A percentile compares a stretch with the other conserved stretches of the same genome.
These are phyloP conservation scores for Saccharomyces hybrid DNA, from an alignment of 1,139 yeast genomes.

Conservation along the genomic window DNA sequence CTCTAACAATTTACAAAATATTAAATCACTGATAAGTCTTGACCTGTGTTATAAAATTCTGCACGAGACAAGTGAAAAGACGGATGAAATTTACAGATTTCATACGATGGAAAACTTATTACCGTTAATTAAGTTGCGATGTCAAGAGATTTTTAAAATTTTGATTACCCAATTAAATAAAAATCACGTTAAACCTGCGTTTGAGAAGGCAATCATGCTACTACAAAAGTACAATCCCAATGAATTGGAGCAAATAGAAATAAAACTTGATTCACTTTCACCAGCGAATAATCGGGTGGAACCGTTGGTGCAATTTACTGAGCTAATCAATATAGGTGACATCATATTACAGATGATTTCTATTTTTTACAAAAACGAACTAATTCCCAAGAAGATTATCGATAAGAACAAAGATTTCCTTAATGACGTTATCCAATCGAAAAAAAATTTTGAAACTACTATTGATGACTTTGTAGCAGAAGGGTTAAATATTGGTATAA, in stretches of 20 bases:
- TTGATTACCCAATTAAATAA: conserved; percentile 59
- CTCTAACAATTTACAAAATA: conserved; percentile 37
- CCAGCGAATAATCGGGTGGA: conserved; percentile 39
- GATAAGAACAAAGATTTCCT: conserved; percentile 68
- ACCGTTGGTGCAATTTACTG: conserved; percentile 81
- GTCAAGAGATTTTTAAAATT: conserved; percentile 50
- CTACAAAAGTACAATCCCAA: conserved; percentile 66
- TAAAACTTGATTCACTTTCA: conserved; percentile 16
- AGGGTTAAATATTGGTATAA: conserved; percentile 85
- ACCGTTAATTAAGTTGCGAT: conserved; percentile 37
- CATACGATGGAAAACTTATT: conserved; percentile 19
- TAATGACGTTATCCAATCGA: conserved; percentile 71
- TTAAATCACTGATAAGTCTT: conserved; percentile 39
- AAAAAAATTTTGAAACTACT: conserved; percentile 68
- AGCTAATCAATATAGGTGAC: conserved; percentile 87
- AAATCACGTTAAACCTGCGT: conserved; percentile 72
- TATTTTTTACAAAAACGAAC: conserved; percentile 82
- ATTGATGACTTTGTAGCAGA: conserved; percentile 87
- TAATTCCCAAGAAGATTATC: conserved; percentile 53
- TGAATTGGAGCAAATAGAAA: conserved; percentile 33
- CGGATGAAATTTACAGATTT: conserved; percentile 34
- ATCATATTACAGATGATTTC: conserved; percentile 87
- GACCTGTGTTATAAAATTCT: conserved; percentile 40
- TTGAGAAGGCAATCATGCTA: conserved; percentile 66
- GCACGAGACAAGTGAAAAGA: conserved; percentile 38